These are phyloP conservation scores for Lentithecium fluviatile DNA, from an alignment of 495 filamentous ascomycete species.

Conservation along the genomic window DNA sequence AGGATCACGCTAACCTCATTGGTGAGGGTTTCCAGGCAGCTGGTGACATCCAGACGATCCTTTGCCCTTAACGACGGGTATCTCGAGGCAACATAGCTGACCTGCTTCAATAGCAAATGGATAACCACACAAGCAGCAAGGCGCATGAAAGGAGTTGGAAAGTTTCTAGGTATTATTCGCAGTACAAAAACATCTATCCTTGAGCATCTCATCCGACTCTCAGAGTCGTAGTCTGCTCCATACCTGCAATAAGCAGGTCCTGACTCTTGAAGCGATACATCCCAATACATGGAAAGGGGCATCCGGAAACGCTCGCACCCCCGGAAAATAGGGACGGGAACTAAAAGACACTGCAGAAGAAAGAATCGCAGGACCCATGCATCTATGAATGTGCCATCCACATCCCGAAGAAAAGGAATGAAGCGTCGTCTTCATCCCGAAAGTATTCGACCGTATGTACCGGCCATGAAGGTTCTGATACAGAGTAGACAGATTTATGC, in stretches of 20 bases:
- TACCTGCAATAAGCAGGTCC: background rate
- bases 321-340: no score
- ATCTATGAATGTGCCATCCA: no score
- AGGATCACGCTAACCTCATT: background rate
- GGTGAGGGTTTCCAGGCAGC: background rate
- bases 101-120: background rate
- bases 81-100: no score
- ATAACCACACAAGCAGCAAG: background rate
- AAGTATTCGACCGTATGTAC: background rate
- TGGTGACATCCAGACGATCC: background rate
- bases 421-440: background rate
- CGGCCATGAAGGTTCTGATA: constrained; percentile 3
- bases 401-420: background rate
- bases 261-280: background rate
- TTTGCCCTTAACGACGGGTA: no score
- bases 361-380: no score
- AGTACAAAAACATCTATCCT: constrained; percentile 13
- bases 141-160: background rate
- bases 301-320: no score
- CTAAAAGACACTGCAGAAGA: no score
- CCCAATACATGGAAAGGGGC: background rate
- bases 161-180: constrained; percentile 26
- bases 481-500: background rate
- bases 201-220: background rate
- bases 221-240: constrained; percentile 1